Percentiles rank a stretch among this genome's conserved stretches.
phyloP scores from a whole-genome alignment of 441 rosid species.

The Corymbia citriodora region DNA sequence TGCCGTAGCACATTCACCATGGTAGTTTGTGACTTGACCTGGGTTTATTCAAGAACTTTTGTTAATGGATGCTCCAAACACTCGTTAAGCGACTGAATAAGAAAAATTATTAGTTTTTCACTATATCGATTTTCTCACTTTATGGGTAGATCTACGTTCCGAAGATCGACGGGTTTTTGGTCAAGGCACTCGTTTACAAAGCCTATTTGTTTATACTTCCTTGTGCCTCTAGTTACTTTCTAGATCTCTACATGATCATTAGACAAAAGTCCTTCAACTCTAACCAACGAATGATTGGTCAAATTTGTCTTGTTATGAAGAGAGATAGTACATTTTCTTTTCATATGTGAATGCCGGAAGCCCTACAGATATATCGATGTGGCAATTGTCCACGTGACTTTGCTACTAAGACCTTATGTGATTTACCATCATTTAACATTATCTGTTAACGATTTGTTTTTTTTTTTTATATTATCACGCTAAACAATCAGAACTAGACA shows the following conservation, averaged over 20 bases:
- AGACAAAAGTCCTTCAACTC: background rate
- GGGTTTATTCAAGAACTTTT: background rate
- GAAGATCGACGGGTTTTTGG: background rate
- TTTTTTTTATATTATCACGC: accelerated
- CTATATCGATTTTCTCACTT: background rate
- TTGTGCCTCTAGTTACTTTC: accelerated
- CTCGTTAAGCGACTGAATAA: background rate
- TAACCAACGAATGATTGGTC: background rate
- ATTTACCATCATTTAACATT: background rate
- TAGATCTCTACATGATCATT: background rate
- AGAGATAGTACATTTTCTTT: background rate
- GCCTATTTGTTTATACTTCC: background rate
- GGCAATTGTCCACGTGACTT: background rate
- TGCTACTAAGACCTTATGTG: background rate
- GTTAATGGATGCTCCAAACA: background rate
- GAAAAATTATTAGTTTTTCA: background rate
- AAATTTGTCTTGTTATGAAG: background rate
- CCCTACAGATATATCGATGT: background rate
- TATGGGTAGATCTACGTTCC: background rate
- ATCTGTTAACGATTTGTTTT: background rate
- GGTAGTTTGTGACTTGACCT: background rate
- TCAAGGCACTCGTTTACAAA: accelerated
- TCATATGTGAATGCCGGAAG: background rate
- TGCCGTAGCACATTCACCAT: accelerated
- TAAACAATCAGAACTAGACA: background rate